Conservation (phyloP, 805 yeast genomes). For the Monosporozyma aerobia region DNA sequence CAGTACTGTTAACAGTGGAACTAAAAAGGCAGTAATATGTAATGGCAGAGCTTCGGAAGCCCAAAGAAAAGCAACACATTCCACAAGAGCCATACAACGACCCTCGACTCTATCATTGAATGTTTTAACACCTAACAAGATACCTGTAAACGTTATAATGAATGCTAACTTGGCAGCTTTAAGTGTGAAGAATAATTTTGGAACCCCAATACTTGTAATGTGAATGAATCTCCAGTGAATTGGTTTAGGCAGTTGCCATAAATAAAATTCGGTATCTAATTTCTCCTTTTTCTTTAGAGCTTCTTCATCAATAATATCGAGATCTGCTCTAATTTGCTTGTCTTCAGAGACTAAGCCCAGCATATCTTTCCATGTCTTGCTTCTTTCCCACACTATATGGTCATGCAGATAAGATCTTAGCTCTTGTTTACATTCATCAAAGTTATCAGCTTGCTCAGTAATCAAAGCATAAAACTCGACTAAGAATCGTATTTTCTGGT, state of each 20-base stretch:
- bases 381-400: conserved; percentile 93
- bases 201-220: conserved; percentile 26
- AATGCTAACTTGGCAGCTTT: conserved; percentile 42
- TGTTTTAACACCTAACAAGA: conserved; percentile 50
- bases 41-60: conserved; percentile 93
- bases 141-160: conserved; percentile 42
- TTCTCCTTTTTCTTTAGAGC: conserved; percentile 41
- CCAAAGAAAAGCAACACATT: conserved; percentile 68
- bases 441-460: conserved; percentile 28
- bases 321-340: conserved; percentile 24
- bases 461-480: conserved; percentile 49
- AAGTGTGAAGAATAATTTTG: conserved; percentile 39
- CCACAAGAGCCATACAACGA: conserved; percentile 59
- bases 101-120: conserved; percentile 52
- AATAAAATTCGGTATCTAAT: conserved; percentile 28
- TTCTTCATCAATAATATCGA: conserved; percentile 4
- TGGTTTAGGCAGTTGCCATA: conserved; percentile 26
- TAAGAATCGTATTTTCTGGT: conserved; percentile 43
- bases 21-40: conserved; percentile 75
- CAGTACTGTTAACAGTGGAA: conserved; percentile 72
- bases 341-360: conserved; percentile 65
- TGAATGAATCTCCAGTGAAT: conserved; percentile 5
- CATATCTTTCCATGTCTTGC: conserved; percentile 94
- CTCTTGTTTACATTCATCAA: conserved; percentile 45
- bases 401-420: conserved; percentile 64